Evolutionary conservation across 2,329 filamentous ascomycete genomes (phyloP).

Genomic region (Diaporthe caulivora): DNA sequence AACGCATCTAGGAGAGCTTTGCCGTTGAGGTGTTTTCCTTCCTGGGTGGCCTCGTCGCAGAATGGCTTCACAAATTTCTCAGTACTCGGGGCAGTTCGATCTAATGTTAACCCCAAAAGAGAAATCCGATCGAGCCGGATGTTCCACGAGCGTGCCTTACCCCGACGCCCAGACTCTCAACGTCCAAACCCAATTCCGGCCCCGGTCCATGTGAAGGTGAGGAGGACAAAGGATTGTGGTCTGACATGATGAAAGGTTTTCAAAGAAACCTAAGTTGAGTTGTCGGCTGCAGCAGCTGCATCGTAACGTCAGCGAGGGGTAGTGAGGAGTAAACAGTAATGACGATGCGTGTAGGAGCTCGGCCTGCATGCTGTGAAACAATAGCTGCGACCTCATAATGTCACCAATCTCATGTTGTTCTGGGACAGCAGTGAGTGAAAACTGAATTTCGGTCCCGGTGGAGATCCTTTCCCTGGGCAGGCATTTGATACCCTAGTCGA

Average conservation of each 20-base stretch:
- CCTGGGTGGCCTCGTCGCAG: too few relatives aligned
- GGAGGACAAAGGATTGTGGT: background rate
- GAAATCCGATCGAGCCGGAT: slow-evolving; percentile 8
- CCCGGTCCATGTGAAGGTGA: slow-evolving; percentile 1
- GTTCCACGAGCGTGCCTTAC: background rate
- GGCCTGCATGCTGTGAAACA: slow-evolving; percentile 29
- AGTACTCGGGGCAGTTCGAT: too few relatives aligned
- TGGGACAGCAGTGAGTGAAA: background rate
- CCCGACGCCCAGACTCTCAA: slow-evolving; percentile 13
- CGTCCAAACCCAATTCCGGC: background rate
- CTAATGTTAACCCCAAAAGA: background rate
- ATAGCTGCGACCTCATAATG: background rate
- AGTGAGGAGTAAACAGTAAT: slow-evolving; percentile 6
- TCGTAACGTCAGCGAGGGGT: slow-evolving; percentile 17
- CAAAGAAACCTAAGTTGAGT: background rate
- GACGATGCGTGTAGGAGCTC: background rate
- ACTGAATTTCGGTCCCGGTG: background rate
- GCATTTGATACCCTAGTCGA: too few relatives aligned
- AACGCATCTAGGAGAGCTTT: too few relatives aligned
- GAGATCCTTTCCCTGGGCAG: background rate
- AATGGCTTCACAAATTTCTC: too few relatives aligned
- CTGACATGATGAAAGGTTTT: background rate
- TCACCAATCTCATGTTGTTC: background rate
- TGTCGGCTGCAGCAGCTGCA: background rate
- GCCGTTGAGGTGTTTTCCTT: too few relatives aligned